phyloP scores from a whole-genome alignment of 2,329 filamentous ascomycete genomes.

The Gnomoniopsis sp. region DNA sequence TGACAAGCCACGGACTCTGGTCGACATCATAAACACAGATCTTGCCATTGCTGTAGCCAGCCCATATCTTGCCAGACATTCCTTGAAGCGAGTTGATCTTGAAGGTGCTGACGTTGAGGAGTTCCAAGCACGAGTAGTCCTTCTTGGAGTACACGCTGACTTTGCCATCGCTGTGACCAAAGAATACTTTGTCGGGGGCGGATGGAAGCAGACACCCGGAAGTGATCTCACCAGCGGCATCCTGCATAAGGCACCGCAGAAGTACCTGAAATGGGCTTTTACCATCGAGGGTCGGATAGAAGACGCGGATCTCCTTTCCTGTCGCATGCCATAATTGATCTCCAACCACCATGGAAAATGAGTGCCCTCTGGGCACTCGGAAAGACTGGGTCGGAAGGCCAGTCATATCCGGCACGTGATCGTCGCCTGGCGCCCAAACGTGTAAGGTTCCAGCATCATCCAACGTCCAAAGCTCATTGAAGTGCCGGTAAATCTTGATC shows the following conservation, averaged over 20 bases:
- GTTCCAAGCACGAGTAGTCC: slow-evolving; percentile 72
- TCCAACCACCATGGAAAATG: slow-evolving; percentile 83
- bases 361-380: slow-evolving; percentile 75
- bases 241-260: slow-evolving; percentile 65
- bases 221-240: slow-evolving; percentile 80
- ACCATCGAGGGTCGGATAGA: slow-evolving; percentile 67
- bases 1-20: slow-evolving; percentile 78
- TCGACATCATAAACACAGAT: slow-evolving; percentile 88
- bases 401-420: slow-evolving; percentile 70
- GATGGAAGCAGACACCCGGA: slow-evolving; percentile 74
- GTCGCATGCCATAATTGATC: slow-evolving; percentile 83
- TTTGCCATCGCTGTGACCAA: slow-evolving; percentile 92
- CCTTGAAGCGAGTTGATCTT: slow-evolving; percentile 88
- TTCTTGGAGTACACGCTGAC: slow-evolving; percentile 84
- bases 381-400: slow-evolving; percentile 70
- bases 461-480: slow-evolving; percentile 88
- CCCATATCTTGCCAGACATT: slow-evolving; percentile 82
- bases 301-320: slow-evolving; percentile 84
- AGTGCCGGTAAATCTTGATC: slow-evolving; percentile 79
- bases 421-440: slow-evolving; percentile 76
- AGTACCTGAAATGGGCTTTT: slow-evolving; percentile 72
- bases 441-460: slow-evolving; percentile 85
- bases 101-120: slow-evolving; percentile 86
- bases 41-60: slow-evolving; percentile 90
- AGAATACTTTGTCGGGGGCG: slow-evolving; percentile 75